A percentile compares a stretch with the other conserved stretches of the same genome.
Evolutionary conservation across 2,329 filamentous ascomycete genomes (phyloP).

Genomic region (Fusarium sp.): DNA sequence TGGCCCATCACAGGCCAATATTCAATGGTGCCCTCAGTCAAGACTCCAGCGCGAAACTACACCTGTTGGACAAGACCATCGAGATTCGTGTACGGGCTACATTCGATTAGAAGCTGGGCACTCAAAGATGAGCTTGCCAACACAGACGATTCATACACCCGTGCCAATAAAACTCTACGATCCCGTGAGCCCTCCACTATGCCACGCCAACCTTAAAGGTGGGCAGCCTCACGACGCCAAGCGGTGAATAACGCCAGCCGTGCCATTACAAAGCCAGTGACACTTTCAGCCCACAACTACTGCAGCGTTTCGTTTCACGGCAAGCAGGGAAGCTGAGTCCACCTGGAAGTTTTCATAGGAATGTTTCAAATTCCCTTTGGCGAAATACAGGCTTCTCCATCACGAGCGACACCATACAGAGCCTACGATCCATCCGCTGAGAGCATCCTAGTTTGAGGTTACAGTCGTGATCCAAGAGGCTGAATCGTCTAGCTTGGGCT

Average conservation of each 20-base stretch:
- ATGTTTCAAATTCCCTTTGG: constrained; percentile 9
- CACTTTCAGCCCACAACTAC: neutral
- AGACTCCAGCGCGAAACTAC: neutral
- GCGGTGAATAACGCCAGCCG: neutral
- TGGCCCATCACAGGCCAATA: neutral
- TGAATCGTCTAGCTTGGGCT: neutral
- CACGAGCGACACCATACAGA: neutral
- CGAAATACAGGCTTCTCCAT: neutral
- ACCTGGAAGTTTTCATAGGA: neutral
- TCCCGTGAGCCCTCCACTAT: neutral
- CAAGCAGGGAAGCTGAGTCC: neutral
- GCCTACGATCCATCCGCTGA: neutral
- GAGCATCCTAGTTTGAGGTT: neutral
- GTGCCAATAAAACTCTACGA: neutral
- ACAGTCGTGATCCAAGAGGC: neutral
- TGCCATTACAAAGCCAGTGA: neutral
- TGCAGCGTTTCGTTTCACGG: constrained; percentile 8
- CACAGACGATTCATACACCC: neutral
- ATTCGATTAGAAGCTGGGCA: neutral
- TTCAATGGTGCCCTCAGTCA: neutral
- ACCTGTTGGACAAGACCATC: neutral
- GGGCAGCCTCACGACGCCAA: neutral
- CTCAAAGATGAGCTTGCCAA: neutral
- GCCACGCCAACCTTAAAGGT: neutral
- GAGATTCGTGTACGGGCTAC: neutral